Percentiles rank a stretch among this genome's conserved stretches.
Evolutionary conservation across 306 rosid species (phyloP).

Genomic region (Macrotyloma uniflorum): DNA sequence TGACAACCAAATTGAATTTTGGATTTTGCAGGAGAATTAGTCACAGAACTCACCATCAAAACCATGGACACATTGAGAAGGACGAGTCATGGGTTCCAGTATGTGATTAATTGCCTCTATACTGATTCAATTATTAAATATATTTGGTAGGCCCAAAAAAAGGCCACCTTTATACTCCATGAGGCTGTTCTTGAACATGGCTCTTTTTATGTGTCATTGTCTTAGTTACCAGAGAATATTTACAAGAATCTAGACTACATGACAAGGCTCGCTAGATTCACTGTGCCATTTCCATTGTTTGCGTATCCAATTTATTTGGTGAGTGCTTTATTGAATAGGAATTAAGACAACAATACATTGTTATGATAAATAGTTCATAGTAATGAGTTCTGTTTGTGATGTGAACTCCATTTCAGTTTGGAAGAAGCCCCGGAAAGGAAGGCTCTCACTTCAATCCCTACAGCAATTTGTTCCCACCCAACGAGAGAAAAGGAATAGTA

Average conservation of each 20-base stretch:
- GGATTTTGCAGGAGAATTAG: conserved; percentile 81
- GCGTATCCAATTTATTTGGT: conserved; percentile 92
- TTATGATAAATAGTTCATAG: neutral
- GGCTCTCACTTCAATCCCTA: conserved; percentile 92
- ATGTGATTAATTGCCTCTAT: conserved; percentile 31
- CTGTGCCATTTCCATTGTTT: conserved; percentile 81
- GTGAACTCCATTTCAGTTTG: conserved; percentile 58
- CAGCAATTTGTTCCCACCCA: conserved; percentile 69
- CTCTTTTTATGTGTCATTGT: neutral
- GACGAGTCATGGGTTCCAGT: conserved; percentile 99
- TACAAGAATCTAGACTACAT: conserved; percentile 55
- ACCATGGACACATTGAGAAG: conserved; percentile 93
- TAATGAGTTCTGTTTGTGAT: neutral
- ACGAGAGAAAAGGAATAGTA: conserved; percentile 64
- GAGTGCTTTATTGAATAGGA: conserved; percentile 29
- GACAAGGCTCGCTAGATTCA: conserved; percentile 65
- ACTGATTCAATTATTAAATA: neutral
- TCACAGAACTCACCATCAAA: conserved; percentile 95
- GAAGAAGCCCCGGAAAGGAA: conserved; percentile 90
- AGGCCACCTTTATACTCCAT: neutral
- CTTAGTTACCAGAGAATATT: conserved; percentile 73
- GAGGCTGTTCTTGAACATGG: neutral
- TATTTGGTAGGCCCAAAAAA: neutral
- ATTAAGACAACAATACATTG: neutral
- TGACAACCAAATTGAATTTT: neutral